Evolutionary conservation across 306 rosid genomes (phyloP).

Genomic region (Trichosanthes cucumerina): DNA sequence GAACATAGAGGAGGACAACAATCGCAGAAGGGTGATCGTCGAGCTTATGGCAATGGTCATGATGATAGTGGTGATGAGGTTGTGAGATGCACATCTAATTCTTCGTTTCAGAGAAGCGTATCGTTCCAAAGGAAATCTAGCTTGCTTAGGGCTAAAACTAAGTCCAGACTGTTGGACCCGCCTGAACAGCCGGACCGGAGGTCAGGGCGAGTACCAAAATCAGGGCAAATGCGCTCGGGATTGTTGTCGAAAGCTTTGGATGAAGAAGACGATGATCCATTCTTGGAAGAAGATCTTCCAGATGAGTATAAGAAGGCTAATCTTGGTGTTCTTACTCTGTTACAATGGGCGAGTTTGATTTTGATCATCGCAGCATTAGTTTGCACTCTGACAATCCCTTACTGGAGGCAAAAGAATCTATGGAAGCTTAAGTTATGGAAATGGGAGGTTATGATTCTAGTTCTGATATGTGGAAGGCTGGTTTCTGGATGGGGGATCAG

Average conservation of each 20-base stretch:
- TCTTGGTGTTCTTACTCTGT: slow-evolving; percentile 28
- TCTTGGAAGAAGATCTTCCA: slow-evolving; percentile 59
- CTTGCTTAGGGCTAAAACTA: slow-evolving; percentile 41
- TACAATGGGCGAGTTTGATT: slow-evolving; percentile 67
- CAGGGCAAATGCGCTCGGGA: slow-evolving; percentile 59
- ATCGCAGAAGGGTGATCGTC: slow-evolving; percentile 17
- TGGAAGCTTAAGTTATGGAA: slow-evolving; percentile 67
- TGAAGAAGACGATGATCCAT: slow-evolving; percentile 75
- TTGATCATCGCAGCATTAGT: slow-evolving; percentile 35
- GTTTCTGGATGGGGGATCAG: slow-evolving; percentile 73
- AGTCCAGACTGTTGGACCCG: slow-evolving; percentile 75
- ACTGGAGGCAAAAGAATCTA: slow-evolving; percentile 24
- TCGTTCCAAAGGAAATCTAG: slow-evolving; percentile 38
- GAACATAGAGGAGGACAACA: slow-evolving; percentile 26
- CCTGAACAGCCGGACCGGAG: slow-evolving; percentile 38
- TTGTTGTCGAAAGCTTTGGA: slow-evolving; percentile 25
- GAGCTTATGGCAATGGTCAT: background rate
- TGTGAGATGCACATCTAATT: slow-evolving; percentile 58
- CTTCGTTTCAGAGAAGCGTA: slow-evolving; percentile 38
- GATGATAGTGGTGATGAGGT: slow-evolving; percentile 33
- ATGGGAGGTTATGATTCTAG: slow-evolving; percentile 76
- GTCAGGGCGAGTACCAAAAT: slow-evolving; percentile 32
- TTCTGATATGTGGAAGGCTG: slow-evolving; percentile 70
- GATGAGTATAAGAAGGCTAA: slow-evolving; percentile 32
- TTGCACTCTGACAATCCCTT: slow-evolving; percentile 29